phyloP scores from a whole-genome alignment of 768 basidiomycete genomes.

The Tephrocybe rancida region DNA sequence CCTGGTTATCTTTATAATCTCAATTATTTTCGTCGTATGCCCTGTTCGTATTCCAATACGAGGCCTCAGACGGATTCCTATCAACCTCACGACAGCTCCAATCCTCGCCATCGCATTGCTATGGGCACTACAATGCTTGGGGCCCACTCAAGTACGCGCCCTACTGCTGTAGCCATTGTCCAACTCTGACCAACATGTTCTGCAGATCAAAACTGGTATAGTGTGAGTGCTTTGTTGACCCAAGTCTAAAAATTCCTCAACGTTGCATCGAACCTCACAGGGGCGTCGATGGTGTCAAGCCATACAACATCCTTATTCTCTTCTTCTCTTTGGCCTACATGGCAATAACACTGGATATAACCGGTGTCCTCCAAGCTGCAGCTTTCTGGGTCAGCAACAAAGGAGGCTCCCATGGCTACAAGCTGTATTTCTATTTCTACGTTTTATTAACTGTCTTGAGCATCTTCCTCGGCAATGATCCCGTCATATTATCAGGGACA shows the following conservation, averaged over 20 bases:
- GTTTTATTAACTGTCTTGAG: slow-evolving; percentile 78
- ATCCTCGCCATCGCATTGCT: slow-evolving; percentile 52
- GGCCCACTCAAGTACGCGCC: slow-evolving; percentile 28
- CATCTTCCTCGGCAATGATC: slow-evolving; percentile 89
- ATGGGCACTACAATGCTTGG: slow-evolving; percentile 59
- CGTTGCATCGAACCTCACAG: slow-evolving; percentile 5
- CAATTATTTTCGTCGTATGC: slow-evolving; percentile 53
- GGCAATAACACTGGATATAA: slow-evolving; percentile 88
- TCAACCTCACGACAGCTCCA: slow-evolving; percentile 58
- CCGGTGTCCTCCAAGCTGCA: slow-evolving; percentile 73
- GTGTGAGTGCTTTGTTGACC: slow-evolving; percentile 38
- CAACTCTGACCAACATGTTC: neutral
- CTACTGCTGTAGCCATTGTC: neutral
- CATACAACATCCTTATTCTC: slow-evolving; percentile 91
- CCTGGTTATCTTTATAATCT: slow-evolving; percentile 52
- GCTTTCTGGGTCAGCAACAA: slow-evolving; percentile 88
- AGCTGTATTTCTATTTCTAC: slow-evolving; percentile 81
- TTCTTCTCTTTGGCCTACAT: slow-evolving; percentile 94
- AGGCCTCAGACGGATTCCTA: slow-evolving; percentile 32
- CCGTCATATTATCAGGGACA: slow-evolving; percentile 90
- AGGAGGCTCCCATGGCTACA: slow-evolving; percentile 73
- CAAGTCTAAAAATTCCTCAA: neutral
- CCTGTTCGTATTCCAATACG: slow-evolving; percentile 43
- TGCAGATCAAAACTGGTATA: slow-evolving; percentile 71
- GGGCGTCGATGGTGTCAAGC: slow-evolving; percentile 67